These are phyloP conservation scores for Ophiocordyceps camponoti-saundersi DNA, from an alignment of 2,329 filamentous ascomycete species.

Conservation along the genomic window DNA sequence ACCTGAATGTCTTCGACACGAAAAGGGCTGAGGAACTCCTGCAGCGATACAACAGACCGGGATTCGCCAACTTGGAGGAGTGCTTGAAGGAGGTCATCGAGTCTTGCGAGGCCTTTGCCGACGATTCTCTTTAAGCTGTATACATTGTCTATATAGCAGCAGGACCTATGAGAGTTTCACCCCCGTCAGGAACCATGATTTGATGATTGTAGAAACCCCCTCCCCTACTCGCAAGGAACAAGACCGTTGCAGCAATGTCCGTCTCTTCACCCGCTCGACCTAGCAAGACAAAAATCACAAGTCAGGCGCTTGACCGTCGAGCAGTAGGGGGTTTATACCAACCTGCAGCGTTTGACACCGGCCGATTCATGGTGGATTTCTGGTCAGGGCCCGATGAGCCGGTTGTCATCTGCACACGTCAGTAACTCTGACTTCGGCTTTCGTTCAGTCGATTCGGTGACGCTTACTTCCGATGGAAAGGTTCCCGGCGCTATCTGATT, in stretches of 20 bases:
- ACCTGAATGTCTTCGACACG: neutral
- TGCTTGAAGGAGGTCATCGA: neutral
- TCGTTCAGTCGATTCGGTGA: too few species aligned
- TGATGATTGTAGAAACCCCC: slow-evolving; percentile 1
- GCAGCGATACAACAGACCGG: neutral
- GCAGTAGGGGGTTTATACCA: neutral
- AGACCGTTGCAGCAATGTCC: neutral
- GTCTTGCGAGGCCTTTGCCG: neutral
- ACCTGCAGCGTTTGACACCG: neutral
- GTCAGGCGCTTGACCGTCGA: neutral
- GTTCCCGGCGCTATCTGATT: slow-evolving; percentile 1
- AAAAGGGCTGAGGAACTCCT: neutral
- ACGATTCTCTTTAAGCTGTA: neutral
- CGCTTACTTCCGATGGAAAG: neutral
- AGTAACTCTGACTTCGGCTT: neutral
- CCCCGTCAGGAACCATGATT: neutral
- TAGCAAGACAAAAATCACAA: neutral
- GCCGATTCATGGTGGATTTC: slow-evolving; percentile 1
- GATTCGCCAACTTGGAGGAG: neutral
- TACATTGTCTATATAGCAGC: neutral
- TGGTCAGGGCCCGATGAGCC: slow-evolving; percentile 1
- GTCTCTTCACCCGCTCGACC: neutral
- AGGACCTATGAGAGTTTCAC: neutral
- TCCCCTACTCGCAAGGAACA: neutral
- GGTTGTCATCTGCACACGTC: neutral